Evolutionary conservation across 2,329 filamentous ascomycete genomes (phyloP), one percentile per base, ranked within the genome.

Genomic region (Akanthomyces muscarius): DNA sequence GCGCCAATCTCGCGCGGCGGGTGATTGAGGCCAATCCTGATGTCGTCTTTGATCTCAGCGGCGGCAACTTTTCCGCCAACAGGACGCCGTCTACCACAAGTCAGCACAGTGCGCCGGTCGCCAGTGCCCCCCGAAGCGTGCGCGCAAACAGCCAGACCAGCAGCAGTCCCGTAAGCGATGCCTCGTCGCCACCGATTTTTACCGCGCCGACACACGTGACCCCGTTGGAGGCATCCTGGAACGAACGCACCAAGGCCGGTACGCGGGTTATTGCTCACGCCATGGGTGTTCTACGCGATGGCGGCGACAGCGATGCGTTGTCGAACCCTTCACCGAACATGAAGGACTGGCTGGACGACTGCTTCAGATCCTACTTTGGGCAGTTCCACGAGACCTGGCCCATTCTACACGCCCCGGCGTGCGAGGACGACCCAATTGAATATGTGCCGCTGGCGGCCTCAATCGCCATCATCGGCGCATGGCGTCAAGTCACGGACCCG

Each of bases 381-480:
- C 64, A 71, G 0, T 77, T 80, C 36, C 78, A 80, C 62, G 70
- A 77, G 33, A 71, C 71, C 0, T 80, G 77, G 71, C 75, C 79
- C 6, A 67, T 79, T 2, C 66, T 81, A 4, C 77, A 79, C 64
- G 70, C 69, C 0, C 76, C 78, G 0, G 67, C 71, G 0, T 75
- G 74, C 56, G 72, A 70, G 44, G 71, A 74, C 33, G 71, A 74
- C 38, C 69, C 63, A 16, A 70, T 70, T 25, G 51, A 61, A 6
- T 47, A 8, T 68, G 74, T 2, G 59, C 71, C 2, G 23, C 69
- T 4, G 21, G 75, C 3, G 59, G 71, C 0, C 68, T 72, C 75
- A 0, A 71, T 77, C 13, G 68, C 71, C 16, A 77, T 79, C 70
- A 74, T 79, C 41, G 76, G 75, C 2, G 72, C 72, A 4, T 80